Conservation (phyloP, 2,329 filamentous ascomycete genomes). For the Hypoxylon sp. region DNA sequence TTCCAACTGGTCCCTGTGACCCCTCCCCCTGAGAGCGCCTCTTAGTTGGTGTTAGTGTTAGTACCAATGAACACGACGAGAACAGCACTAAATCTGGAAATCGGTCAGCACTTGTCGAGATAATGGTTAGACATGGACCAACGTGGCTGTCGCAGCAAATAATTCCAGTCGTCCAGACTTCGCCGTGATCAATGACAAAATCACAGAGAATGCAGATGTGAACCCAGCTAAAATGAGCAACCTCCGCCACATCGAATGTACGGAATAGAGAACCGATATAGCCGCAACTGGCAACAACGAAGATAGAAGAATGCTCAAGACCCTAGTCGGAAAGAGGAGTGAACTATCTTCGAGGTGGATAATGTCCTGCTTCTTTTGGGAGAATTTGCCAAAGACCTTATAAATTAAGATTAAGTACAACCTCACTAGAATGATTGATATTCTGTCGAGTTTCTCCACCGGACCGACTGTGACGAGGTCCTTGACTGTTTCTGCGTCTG, state of each 20-base stretch:
- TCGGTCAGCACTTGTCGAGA: not conserved
- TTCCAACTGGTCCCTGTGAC: not conserved
- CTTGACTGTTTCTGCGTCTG: too few relatives aligned
- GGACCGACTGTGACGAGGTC: not conserved
- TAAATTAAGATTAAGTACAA: not conserved
- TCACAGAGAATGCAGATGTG: not conserved
- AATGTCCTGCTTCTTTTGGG: not conserved
- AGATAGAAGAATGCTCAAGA: not conserved
- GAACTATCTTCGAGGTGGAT: not conserved
- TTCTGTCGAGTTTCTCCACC: not conserved
- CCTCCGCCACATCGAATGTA: constrained; percentile 4
- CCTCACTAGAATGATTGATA: not conserved
- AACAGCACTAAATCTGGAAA: not conserved
- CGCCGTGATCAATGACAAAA: constrained; percentile 3
- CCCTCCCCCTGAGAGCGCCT: not conserved
- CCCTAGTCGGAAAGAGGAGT: not conserved
- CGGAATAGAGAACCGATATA: constrained; percentile 2
- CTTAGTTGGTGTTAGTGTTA: not conserved
- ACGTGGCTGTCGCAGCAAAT: constrained; percentile 2
- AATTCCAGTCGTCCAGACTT: not conserved
- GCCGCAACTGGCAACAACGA: not conserved
- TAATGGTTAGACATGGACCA: not conserved
- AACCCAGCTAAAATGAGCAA: too few relatives aligned
- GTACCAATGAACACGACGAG: constrained; percentile 2
- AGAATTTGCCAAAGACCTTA: constrained; percentile 1